A percentile compares a stretch with the other conserved stretches of the same genome.
Evolutionary conservation across 768 basidiomycete species (phyloP).

Genomic region (Suillus spraguei): DNA sequence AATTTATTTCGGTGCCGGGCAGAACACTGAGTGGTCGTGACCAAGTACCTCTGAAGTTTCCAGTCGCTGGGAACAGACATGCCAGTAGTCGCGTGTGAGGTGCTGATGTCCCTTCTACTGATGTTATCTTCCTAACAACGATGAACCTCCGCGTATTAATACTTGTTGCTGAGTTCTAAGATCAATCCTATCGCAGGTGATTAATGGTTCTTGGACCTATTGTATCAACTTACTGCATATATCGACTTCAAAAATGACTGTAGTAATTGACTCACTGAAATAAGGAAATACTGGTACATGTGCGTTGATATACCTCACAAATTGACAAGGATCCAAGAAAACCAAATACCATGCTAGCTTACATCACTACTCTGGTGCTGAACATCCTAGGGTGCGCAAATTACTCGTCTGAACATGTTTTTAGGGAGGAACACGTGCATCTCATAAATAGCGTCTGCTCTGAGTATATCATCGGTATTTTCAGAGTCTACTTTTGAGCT

Average conservation of each 20-base stretch:
- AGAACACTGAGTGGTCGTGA: no score
- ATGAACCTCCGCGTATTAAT: no score
- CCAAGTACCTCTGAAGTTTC: no score
- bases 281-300: no score
- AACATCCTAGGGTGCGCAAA: not conserved
- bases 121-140: no score
- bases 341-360: not conserved
- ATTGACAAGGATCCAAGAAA: not conserved
- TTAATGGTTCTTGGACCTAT: not conserved
- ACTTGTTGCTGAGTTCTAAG: no score
- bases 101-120: no score
- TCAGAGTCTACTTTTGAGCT: not conserved
- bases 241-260: not conserved
- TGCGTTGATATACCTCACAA: not conserved
- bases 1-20: no score
- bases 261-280: not conserved
- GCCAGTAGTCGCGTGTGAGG: no score
- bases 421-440: slow-evolving; percentile 1
- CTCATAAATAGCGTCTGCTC: not conserved
- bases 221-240: not conserved
- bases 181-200: not conserved
- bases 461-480: not conserved
- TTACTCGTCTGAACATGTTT: no score
- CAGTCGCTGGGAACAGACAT: no score
- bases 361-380: not conserved